These are phyloP conservation scores for Quercus berberidifolia DNA, from an alignment of 306 rosid genomes.

Conservation along the genomic window DNA sequence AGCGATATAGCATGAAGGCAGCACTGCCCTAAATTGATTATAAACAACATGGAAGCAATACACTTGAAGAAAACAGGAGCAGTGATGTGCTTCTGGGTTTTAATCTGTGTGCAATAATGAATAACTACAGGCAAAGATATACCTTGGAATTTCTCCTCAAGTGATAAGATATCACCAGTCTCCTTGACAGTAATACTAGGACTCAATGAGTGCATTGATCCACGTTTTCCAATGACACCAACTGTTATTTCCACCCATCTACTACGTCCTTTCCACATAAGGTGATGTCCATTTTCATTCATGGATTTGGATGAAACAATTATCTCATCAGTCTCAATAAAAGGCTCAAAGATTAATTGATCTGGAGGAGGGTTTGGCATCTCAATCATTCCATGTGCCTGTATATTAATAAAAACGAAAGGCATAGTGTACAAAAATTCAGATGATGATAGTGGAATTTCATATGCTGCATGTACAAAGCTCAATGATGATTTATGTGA, in stretches of 20 bases:
- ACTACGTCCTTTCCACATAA: conserved; percentile 77
- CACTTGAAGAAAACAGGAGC: neutral
- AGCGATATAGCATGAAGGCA: neutral
- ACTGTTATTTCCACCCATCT: conserved; percentile 98
- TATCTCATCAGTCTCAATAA: conserved; percentile 91
- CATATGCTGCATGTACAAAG: neutral
- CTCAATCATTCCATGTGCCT: conserved; percentile 86
- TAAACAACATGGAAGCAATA: neutral
- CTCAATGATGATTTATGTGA: neutral
- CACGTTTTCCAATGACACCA: conserved; percentile 79
- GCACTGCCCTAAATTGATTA: neutral
- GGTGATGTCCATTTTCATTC: conserved; percentile 42
- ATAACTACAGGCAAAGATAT: neutral
- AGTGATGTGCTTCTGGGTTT: neutral
- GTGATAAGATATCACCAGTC: conserved; percentile 88
- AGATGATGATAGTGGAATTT: conserved; percentile 3
- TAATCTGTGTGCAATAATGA: conserved; percentile 4
- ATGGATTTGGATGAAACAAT: conserved; percentile 46
- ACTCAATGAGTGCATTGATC: conserved; percentile 78
- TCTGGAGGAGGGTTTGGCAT: conserved; percentile 93
- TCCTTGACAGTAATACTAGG: conserved; percentile 95
- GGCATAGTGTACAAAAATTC: conserved; percentile 13
- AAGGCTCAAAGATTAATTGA: conserved; percentile 83
- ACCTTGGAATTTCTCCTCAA: conserved; percentile 99
- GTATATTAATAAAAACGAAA: conserved; percentile 12